These are phyloP conservation scores for Apiospora rasikravindrae DNA, from an alignment of 2,329 filamentous ascomycete genomes.

Conservation along the genomic window DNA sequence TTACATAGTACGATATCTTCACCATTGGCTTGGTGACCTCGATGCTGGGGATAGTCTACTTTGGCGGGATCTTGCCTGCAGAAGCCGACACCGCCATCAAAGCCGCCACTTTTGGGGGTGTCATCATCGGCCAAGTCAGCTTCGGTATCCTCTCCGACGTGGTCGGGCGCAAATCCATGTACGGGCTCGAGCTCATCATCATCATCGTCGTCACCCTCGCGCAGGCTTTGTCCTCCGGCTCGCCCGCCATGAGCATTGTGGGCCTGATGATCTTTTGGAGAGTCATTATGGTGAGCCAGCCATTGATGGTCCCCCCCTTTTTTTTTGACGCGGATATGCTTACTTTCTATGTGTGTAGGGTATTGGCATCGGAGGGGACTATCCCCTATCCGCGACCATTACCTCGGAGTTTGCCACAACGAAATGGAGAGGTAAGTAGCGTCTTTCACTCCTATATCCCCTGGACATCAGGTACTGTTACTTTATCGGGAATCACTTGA, in stretches of 20 bases:
- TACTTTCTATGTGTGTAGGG: conserved; percentile 30
- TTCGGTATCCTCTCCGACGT: conserved; percentile 79
- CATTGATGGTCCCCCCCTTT: too few relatives aligned
- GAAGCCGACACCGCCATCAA: conserved; percentile 79
- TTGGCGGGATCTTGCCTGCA: conserved; percentile 64
- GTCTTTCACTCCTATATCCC: neutral
- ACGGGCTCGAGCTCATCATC: conserved; percentile 76
- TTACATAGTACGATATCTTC: conserved; percentile 71
- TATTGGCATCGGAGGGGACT: conserved; percentile 74
- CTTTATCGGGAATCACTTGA: neutral
- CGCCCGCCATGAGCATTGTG: conserved; percentile 62
- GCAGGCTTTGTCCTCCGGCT: conserved; percentile 67
- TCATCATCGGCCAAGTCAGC: conserved; percentile 77
- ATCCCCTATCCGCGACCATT: conserved; percentile 79
- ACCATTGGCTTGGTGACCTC: conserved; percentile 71
- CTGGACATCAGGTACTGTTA: neutral
- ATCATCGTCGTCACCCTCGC: conserved; percentile 78
- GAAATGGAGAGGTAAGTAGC: conserved; percentile 63
- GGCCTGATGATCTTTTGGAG: conserved; percentile 78
- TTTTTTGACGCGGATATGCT: neutral
- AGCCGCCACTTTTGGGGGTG: conserved; percentile 78
- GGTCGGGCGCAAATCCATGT: conserved; percentile 70
- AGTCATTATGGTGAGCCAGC: conserved; percentile 63
- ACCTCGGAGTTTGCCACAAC: conserved; percentile 84
- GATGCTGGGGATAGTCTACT: conserved; percentile 80